phyloP scores from a whole-genome alignment of 768 basidiomycete genomes.

The Tricholoma terreum region DNA sequence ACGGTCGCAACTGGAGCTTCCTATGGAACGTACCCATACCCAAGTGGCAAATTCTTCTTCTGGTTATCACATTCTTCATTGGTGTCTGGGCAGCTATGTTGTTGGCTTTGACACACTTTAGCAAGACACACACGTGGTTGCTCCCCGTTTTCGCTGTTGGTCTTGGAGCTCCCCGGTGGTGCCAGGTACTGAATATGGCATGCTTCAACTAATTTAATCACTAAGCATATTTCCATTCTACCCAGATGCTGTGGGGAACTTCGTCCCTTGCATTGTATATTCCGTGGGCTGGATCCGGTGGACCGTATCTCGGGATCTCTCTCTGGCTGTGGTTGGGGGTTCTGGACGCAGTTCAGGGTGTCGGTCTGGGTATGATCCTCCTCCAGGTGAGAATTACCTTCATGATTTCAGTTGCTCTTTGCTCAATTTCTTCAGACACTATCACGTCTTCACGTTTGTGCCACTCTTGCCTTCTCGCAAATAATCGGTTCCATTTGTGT shows the following conservation, averaged over 20 bases:
- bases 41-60: constrained; percentile 78
- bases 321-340: constrained; percentile 97
- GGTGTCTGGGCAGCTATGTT: constrained; percentile 81
- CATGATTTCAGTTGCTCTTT: constrained; percentile 18
- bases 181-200: constrained; percentile 57
- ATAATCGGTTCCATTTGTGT: constrained; percentile 88
- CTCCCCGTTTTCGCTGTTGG: constrained; percentile 94
- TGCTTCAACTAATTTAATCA: neutral
- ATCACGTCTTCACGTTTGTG: constrained; percentile 91
- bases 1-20: constrained; percentile 94
- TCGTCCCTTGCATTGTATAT: constrained; percentile 91
- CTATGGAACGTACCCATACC: constrained; percentile 83
- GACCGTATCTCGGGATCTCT: constrained; percentile 86
- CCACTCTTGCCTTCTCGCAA: constrained; percentile 88
- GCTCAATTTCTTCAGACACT: constrained; percentile 51
- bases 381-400: constrained; percentile 52
- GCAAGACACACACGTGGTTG: constrained; percentile 94
- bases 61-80: constrained; percentile 83
- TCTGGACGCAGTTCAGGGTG: constrained; percentile 90
- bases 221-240: neutral
- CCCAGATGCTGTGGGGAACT: constrained; percentile 89
- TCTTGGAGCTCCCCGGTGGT: constrained; percentile 92
- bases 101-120: constrained; percentile 74
- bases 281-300: constrained; percentile 84
- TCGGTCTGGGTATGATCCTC: constrained; percentile 89